phyloP scores from a whole-genome alignment of 306 rosid genomes.

The Prunus mira region DNA sequence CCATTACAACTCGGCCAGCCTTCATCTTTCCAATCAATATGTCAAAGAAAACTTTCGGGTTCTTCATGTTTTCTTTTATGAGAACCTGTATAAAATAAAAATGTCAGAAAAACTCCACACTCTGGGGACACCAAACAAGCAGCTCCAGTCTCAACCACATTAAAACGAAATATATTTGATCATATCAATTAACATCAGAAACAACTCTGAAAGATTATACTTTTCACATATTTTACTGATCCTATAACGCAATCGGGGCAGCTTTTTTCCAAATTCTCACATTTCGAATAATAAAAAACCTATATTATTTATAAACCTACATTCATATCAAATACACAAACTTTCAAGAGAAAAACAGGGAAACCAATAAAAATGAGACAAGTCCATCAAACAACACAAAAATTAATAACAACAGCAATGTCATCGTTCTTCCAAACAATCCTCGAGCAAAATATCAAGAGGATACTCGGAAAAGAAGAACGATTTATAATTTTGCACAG shows the following conservation, averaged over 20 bases:
- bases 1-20: conserved; percentile 78
- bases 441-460: conserved; percentile 34
- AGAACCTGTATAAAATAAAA: not conserved
- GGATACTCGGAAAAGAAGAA: conserved; percentile 24
- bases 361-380: no score
- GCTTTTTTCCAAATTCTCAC: not conserved
- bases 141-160: not conserved
- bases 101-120: not conserved
- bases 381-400: not conserved
- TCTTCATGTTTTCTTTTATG: conserved; percentile 41
- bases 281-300: not conserved
- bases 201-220: not conserved
- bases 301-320: no score
- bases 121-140: not conserved
- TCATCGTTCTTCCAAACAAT: conserved; percentile 36
- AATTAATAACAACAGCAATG: conserved; percentile 21
- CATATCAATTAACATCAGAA: not conserved
- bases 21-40: conserved; percentile 68
- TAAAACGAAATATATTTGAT: not conserved
- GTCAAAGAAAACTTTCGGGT: conserved; percentile 84
- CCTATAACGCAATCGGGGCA: not conserved
- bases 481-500: conserved; percentile 59
- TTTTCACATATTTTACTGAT: not conserved
- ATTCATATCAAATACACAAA: not conserved
- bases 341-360: no score